A percentile compares a stretch with the other conserved stretches of the same genome.
phyloP scores from a whole-genome alignment of 2,329 filamentous ascomycete genomes.

The Chalara sp. region DNA sequence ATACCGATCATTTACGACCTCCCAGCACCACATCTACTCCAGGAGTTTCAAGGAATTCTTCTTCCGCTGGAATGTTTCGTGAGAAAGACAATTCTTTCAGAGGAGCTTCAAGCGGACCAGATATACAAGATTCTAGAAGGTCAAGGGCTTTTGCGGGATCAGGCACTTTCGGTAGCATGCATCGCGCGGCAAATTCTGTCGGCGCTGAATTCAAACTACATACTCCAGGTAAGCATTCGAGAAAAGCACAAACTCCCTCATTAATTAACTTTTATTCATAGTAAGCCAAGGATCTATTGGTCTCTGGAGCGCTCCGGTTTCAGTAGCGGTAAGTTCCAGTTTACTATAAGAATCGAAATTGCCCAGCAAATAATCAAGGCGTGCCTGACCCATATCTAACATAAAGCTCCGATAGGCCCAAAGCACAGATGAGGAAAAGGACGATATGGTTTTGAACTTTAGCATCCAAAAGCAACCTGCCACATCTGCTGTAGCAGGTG shows the following conservation, averaged over 20 bases:
- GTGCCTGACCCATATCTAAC: background rate
- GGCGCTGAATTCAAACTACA: constrained; percentile 16
- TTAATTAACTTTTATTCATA: too few species aligned
- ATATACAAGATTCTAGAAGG: constrained; percentile 8
- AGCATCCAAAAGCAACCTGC: constrained; percentile 18
- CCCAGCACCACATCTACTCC: constrained; percentile 29
- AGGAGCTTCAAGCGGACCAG: constrained; percentile 26
- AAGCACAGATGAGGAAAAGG: constrained; percentile 38
- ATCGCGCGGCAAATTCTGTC: constrained; percentile 24
- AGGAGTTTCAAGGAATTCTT: constrained; percentile 25
- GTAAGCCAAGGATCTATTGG: constrained; percentile 32
- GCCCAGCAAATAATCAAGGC: too few species aligned
- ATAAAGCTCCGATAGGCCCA: constrained; percentile 22
- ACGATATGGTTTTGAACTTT: constrained; percentile 45
- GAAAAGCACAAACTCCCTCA: background rate
- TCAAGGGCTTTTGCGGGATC: constrained; percentile 7
- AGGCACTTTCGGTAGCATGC: constrained; percentile 25
- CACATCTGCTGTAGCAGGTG: background rate
- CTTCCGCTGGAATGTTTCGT: constrained; percentile 21
- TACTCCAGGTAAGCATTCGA: constrained; percentile 11
- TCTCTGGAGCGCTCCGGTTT: constrained; percentile 39
- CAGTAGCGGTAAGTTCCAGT: constrained; percentile 25
- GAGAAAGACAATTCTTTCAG: constrained; percentile 15
- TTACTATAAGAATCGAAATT: too few species aligned
- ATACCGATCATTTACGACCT: constrained; percentile 61